These are phyloP conservation scores for Kluyveromyces dobzhanskii DNA, from an alignment of 805 yeast species.

Conservation along the genomic window DNA sequence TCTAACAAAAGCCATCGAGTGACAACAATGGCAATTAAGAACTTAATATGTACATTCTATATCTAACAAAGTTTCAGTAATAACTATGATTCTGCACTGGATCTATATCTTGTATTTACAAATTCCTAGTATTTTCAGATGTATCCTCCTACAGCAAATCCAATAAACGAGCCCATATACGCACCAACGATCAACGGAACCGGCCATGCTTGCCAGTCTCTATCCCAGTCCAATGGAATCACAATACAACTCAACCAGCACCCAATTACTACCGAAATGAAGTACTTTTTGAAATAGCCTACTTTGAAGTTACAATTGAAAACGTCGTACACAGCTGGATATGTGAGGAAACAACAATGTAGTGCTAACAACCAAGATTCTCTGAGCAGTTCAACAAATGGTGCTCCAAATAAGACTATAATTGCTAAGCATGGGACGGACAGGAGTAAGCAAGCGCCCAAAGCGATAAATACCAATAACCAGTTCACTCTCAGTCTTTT, in stretches of 20 bases:
- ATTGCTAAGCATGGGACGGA: constrained; percentile 24
- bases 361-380: constrained; percentile 55
- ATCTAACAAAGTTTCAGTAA: neutral
- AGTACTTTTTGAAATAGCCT: constrained; percentile 35
- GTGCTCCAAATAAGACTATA: constrained; percentile 73
- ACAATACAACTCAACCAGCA: constrained; percentile 93
- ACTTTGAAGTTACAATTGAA: constrained; percentile 41
- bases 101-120: too few species aligned
- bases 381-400: constrained; percentile 42
- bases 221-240: constrained; percentile 95
- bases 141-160: constrained; percentile 35
- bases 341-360: constrained; percentile 51
- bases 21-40: neutral
- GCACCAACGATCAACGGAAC: constrained; percentile 76
- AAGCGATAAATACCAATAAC: constrained; percentile 17
- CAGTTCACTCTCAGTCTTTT: constrained; percentile 25
- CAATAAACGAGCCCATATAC: constrained; percentile 63
- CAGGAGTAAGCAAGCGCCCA: constrained; percentile 18
- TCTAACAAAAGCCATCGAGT: constrained; percentile 5
- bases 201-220: constrained; percentile 97
- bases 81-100: too few species aligned
- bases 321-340: constrained; percentile 59
- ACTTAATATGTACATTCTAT: too few species aligned
- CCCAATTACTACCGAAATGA: constrained; percentile 40
- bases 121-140: neutral